Conservation (phyloP, 768 basidiomycete species). For the Psilocybe cubensis region DNA sequence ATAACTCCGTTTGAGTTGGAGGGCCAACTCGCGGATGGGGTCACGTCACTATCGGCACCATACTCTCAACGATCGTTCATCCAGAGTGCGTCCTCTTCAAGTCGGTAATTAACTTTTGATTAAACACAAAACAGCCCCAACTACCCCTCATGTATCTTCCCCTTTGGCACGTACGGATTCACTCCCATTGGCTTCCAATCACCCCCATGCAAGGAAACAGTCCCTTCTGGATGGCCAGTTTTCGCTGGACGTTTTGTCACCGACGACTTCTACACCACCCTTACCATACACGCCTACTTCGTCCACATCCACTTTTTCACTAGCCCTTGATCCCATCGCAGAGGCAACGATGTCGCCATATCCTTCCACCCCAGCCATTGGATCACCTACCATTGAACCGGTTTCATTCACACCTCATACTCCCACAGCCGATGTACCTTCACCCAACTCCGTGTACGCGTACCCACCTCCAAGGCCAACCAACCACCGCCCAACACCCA, state of each 20-base stretch:
- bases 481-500: constrained; percentile 33
- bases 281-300: constrained; percentile 40
- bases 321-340: constrained; percentile 40
- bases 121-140: constrained; percentile 26
- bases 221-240: constrained; percentile 61
- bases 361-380: constrained; percentile 30
- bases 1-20: constrained; percentile 55
- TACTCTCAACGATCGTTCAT: constrained; percentile 30
- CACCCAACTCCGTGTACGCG: constrained; percentile 32
- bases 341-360: constrained; percentile 29
- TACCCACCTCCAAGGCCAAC: constrained; percentile 34
- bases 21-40: constrained; percentile 33
- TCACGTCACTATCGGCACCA: constrained; percentile 31
- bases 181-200: constrained; percentile 57
- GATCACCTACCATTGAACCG: constrained; percentile 33
- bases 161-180: constrained; percentile 54
- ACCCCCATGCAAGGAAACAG: constrained; percentile 80
- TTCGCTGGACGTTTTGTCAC: constrained; percentile 34
- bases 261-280: constrained; percentile 30
- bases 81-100: constrained; percentile 13
- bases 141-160: constrained; percentile 42
- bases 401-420: constrained; percentile 30
- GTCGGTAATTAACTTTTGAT: not conserved
- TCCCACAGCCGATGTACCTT: constrained; percentile 15
- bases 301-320: constrained; percentile 45